A percentile compares a stretch with the other conserved stretches of the same genome.
Evolutionary conservation across 2,329 filamentous ascomycete species (phyloP).

Genomic region (Pestalotiopsis sp.): DNA sequence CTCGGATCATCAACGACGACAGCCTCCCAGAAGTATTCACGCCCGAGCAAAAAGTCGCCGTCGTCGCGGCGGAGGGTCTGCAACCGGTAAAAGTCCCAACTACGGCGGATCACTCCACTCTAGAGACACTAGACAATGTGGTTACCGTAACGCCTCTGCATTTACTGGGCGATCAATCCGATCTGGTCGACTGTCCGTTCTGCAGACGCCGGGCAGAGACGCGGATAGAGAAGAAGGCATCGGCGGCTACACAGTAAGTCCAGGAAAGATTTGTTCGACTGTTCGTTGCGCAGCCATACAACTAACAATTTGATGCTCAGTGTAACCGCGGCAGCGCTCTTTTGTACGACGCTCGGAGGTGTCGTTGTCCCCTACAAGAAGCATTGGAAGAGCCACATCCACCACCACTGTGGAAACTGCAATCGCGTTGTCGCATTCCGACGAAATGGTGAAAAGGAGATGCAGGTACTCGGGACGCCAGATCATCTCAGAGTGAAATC

Average conservation of each 20-base stretch:
- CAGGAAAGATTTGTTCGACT: neutral
- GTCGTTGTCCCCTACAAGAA: neutral
- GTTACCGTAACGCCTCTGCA: neutral
- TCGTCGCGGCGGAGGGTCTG: neutral
- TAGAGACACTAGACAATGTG: neutral
- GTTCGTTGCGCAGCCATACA: rapidly evolving
- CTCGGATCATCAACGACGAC: neutral
- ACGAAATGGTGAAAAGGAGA: neutral
- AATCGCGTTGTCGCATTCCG: neutral
- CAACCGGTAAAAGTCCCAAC: neutral
- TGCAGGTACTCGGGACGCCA: neutral
- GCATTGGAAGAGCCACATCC: neutral
- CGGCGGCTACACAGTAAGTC: neutral
- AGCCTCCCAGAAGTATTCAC: neutral
- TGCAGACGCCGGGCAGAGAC: neutral
- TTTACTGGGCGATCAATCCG: neutral
- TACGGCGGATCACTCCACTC: neutral
- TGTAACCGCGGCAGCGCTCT: neutral
- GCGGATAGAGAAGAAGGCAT: neutral
- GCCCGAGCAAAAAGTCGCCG: neutral
- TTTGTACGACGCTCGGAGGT: neutral
- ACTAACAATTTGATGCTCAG: neutral
- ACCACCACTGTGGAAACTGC: neutral
- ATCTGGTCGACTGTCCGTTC: neutral
- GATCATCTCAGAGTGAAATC: neutral